Evolutionary conservation across 345 rosid genomes (phyloP).

Genomic region (Citrus cavaleriei): DNA sequence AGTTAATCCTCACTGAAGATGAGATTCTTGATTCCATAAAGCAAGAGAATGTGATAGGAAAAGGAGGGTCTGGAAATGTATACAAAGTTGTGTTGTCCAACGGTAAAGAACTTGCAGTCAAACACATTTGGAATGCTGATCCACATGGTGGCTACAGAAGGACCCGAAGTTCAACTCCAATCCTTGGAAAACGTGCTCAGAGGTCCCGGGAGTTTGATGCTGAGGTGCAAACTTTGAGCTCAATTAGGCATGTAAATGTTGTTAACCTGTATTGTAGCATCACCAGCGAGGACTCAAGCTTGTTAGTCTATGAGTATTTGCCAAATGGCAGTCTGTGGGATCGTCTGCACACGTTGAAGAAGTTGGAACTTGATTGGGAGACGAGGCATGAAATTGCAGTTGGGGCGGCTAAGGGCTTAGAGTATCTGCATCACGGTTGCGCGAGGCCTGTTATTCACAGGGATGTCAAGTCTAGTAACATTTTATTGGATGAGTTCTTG

Average conservation of each 20-base stretch:
- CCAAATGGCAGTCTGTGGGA: constrained; percentile 97
- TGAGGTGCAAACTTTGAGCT: constrained; percentile 85
- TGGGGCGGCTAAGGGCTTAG: constrained; percentile 84
- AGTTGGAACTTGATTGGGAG: constrained; percentile 83
- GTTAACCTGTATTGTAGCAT: constrained; percentile 93
- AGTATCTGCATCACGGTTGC: constrained; percentile 85
- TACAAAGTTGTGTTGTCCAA: constrained; percentile 61
- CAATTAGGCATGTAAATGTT: constrained; percentile 85
- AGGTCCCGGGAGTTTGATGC: constrained; percentile 70
- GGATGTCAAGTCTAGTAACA: constrained; percentile 87
- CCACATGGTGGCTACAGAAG: constrained; percentile 23
- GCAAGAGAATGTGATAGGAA: constrained; percentile 82
- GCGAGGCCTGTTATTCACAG: constrained; percentile 74
- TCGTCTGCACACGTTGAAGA: constrained; percentile 53
- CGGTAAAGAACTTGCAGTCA: constrained; percentile 83
- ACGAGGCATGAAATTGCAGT: constrained; percentile 74
- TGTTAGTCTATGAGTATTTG: constrained; percentile 86
- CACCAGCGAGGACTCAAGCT: constrained; percentile 85
- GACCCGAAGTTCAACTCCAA: constrained; percentile 55
- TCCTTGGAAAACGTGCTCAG: constrained; percentile 38
- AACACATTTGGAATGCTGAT: constrained; percentile 62
- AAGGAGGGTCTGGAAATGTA: constrained; percentile 87
- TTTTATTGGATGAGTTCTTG: constrained; percentile 68
- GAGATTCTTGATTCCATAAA: constrained; percentile 86
- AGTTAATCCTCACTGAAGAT: constrained; percentile 62